Percentiles rank a stretch among this genome's conserved stretches.
Conservation (phyloP, 345 rosid species). For the Murraya paniculata region DNA sequence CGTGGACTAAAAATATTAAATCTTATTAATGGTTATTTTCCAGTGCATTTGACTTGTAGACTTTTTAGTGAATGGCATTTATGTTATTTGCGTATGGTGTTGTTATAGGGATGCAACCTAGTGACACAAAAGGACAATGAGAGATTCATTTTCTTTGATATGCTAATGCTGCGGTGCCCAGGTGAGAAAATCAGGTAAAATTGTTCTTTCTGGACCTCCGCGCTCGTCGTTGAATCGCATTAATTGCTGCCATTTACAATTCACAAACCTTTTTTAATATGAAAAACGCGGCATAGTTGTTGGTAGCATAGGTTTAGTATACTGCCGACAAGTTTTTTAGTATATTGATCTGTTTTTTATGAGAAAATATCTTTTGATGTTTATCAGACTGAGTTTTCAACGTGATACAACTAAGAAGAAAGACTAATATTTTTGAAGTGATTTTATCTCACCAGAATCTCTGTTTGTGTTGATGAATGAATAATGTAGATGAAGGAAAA, state of each 20-base stretch:
- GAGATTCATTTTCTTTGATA: conserved; percentile 69
- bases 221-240: not conserved
- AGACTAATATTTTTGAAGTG: not conserved
- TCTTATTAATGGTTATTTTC: too few relatives aligned
- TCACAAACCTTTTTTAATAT: too few relatives aligned
- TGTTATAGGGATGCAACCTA: conserved; percentile 78
- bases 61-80: not conserved
- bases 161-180: conserved; percentile 59
- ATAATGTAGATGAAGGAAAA: conserved; percentile 38
- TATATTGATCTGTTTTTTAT: not conserved
- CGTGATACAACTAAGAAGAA: not conserved
- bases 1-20: too few relatives aligned
- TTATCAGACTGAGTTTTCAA: not conserved
- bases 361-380: not conserved
- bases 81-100: not conserved
- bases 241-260: not conserved
- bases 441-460: not conserved
- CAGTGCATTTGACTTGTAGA: not conserved
- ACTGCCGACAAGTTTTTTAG: not conserved
- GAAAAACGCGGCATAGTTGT: not conserved
- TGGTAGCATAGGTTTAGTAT: not conserved
- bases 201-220: not conserved
- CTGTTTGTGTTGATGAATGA: conserved; percentile 17
- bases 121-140: conserved; percentile 49
- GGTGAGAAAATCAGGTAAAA: conserved; percentile 71